Evolutionary conservation across 176 grass and related monocot genomes (phyloP).

Genomic region (Juncus inflexus): DNA sequence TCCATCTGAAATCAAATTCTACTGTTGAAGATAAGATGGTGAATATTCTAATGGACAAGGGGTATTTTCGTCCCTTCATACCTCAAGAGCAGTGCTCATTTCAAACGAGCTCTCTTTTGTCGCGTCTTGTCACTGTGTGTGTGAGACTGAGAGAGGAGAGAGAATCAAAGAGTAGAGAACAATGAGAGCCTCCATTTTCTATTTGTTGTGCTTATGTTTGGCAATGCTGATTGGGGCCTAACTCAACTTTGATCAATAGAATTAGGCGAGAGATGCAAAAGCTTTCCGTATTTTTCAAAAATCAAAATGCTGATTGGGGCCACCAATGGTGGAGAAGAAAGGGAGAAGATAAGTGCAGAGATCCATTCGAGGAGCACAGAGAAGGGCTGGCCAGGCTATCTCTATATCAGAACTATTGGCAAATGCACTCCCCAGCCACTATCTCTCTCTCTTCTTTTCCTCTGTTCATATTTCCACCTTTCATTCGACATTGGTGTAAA

Average conservation of each 20-base stretch:
- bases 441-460: background rate
- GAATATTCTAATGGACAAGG: too few species aligned
- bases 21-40: too few species aligned
- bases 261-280: too few species aligned
- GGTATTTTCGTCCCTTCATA: background rate
- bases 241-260: too few species aligned
- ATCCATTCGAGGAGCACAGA: slow-evolving; percentile 14
- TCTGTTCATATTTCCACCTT: too few species aligned
- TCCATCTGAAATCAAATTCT: too few species aligned
- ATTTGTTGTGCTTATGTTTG: slow-evolving; percentile 28
- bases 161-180: background rate
- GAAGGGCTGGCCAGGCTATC: slow-evolving; percentile 69
- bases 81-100: slow-evolving; percentile 16
- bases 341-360: slow-evolving; percentile 26
- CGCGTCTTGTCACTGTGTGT: background rate
- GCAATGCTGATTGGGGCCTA: too few species aligned
- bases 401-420: slow-evolving; percentile 70
- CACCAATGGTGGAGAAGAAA: slow-evolving; percentile 29
- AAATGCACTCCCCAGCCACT: slow-evolving; percentile 71
- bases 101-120: slow-evolving; percentile 53
- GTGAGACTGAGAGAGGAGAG: slow-evolving; percentile 21
- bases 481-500: too few species aligned
- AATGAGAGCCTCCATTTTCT: slow-evolving; percentile 33
- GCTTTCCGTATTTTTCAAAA: too few species aligned
- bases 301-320: slow-evolving; percentile 1